phyloP scores from a whole-genome alignment of 2,329 filamentous ascomycete species.

The Epichloe hybrida region DNA sequence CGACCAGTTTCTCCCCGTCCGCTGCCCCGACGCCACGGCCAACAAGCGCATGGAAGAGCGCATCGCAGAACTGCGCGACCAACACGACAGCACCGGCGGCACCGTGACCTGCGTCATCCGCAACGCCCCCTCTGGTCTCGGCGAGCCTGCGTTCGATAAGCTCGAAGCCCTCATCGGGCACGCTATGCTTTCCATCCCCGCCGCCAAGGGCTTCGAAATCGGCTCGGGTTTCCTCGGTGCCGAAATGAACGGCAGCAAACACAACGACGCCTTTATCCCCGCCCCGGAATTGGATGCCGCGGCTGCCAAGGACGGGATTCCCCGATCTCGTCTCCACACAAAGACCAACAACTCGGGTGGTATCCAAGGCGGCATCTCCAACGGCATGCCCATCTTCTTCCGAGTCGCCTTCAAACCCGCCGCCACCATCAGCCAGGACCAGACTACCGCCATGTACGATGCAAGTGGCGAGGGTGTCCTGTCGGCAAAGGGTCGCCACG shows the following conservation, averaged over 20 bases:
- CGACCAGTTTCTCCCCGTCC: constrained; percentile 71
- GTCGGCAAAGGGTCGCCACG: constrained; percentile 85
- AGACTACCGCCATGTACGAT: constrained; percentile 70
- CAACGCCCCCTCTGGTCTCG: constrained; percentile 71
- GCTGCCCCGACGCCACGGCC: constrained; percentile 61
- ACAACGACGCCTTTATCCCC: constrained; percentile 59
- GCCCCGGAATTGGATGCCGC: constrained; percentile 30
- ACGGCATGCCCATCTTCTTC: constrained; percentile 91
- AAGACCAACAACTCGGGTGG: constrained; percentile 93
- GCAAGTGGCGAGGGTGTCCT: constrained; percentile 57
- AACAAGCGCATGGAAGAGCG: constrained; percentile 61
- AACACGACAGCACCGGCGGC: constrained; percentile 80
- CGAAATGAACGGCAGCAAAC: constrained; percentile 72
- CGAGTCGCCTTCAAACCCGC: constrained; percentile 88
- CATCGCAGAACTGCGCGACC: constrained; percentile 67
- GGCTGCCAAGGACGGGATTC: constrained; percentile 30
- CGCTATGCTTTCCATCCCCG: constrained; percentile 89
- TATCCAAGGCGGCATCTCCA: constrained; percentile 89
- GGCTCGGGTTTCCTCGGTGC: constrained; percentile 84
- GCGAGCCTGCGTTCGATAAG: constrained; percentile 93
- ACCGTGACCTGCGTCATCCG: constrained; percentile 90
- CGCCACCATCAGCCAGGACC: constrained; percentile 82
- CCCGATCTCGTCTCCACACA: constrained; percentile 56
- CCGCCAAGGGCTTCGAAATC: constrained; percentile 91
- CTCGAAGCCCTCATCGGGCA: constrained; percentile 83